These are phyloP conservation scores for Trichoderma orchidacearum DNA, from an alignment of 495 filamentous ascomycete genomes.

Conservation along the genomic window DNA sequence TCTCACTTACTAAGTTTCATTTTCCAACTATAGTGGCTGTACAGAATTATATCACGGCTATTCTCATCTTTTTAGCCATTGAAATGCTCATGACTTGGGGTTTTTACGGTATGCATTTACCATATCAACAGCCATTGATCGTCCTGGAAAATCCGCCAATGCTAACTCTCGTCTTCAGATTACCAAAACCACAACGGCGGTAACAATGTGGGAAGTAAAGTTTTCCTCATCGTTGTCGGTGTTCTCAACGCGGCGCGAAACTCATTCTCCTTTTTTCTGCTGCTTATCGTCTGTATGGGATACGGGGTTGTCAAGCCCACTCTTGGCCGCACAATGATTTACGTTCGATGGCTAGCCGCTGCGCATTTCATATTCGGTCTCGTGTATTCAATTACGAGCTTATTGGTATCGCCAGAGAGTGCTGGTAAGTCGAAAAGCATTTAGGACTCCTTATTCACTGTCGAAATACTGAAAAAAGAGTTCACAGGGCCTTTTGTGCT, in stretches of 20 bases:
- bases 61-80: slow-evolving; percentile 81
- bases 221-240: slow-evolving; percentile 76
- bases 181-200: slow-evolving; percentile 75
- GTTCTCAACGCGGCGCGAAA: slow-evolving; percentile 87
- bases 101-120: slow-evolving; percentile 51
- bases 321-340: slow-evolving; percentile 89
- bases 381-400: slow-evolving; percentile 79
- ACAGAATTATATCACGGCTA: slow-evolving; percentile 99
- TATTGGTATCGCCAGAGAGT: slow-evolving; percentile 73
- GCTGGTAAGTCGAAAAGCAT: slow-evolving; percentile 29
- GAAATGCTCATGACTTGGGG: slow-evolving; percentile 98
- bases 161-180: slow-evolving; percentile 36
- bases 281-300: slow-evolving; percentile 98
- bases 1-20: slow-evolving; percentile 19
- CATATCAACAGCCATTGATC: neutral
- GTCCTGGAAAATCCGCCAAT: neutral
- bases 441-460: neutral
- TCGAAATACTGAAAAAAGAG: neutral
- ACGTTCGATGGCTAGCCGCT: slow-evolving; percentile 79
- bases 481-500: slow-evolving; percentile 70
- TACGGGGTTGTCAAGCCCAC: slow-evolving; percentile 95
- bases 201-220: slow-evolving; percentile 68
- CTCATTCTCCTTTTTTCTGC: slow-evolving; percentile 96
- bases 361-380: slow-evolving; percentile 91
- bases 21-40: slow-evolving; percentile 72